Base-by-base conservation (phyloP, 306 rosid genomes). In the Heteromeles arbutifolia region DNA sequence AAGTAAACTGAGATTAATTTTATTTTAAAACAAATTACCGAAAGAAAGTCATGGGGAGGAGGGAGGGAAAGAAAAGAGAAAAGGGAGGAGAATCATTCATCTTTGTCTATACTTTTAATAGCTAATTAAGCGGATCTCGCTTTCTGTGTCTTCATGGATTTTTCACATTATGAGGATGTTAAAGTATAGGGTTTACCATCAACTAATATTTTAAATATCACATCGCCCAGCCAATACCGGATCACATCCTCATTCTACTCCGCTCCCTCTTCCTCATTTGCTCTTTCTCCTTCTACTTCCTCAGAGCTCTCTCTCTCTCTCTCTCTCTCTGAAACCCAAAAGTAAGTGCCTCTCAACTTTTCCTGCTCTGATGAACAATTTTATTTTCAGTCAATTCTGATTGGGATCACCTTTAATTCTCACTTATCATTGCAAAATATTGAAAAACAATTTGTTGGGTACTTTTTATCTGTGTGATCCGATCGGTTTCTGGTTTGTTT, bases 91-190 rank as follows among this genome's bases (percentile, higher is more conserved):
- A 41, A 29, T 68, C 69, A 18, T 59, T 26, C 57, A 73, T 25
- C 14, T 25, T 18, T 43, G 6, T 29, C 26, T 24, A 44, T 17
- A 4, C 31, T 17, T 67, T 41, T 2, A 50, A 28, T 21, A 25
- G 72, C 81, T 12, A 0, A 14, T 26, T 76, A 19, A 37, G 13
- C 61, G 79, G 86, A 79, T 83, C 84, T 58, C 24, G n/a, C 61
- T 34, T 5, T 54, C 43, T 63, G 43, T 25, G 17, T 18, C 39
- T 2, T 4, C 48, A 34, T 39, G 25, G 29, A 39, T 5, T 67
- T 67, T 24, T 75, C 34, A 62, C 75, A 10, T 59, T 65, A 2
- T 5, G 26, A 24, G 64, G 18, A 25, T 17, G 67, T 4, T 8
- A 9, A 57, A 14, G 37, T n/a, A 14, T 24, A 22, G n/a, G n/a